These are phyloP conservation scores for Phytophthora boehmeriae DNA, from an alignment of 352 stramenopile genomes.

Conservation along the genomic window DNA sequence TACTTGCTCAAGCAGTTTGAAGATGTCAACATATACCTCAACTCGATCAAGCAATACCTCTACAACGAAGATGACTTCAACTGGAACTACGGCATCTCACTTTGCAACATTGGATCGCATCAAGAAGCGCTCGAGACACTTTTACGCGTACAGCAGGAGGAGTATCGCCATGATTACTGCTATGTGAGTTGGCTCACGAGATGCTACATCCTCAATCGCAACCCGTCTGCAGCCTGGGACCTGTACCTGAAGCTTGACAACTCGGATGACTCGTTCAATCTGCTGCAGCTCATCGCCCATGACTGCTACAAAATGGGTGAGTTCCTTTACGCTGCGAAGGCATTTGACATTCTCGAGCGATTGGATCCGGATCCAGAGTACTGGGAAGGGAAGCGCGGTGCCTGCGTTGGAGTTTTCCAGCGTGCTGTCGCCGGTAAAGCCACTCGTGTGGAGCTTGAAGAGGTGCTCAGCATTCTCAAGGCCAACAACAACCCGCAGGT, in stretches of 20 bases:
- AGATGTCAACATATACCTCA: conserved; percentile 97
- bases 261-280: conserved; percentile 94
- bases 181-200: conserved; percentile 91
- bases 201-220: conserved; percentile 96
- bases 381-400: conserved; percentile 96
- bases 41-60: conserved; percentile 95
- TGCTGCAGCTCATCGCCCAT: conserved; percentile 96
- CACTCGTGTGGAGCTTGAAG: conserved; percentile 88
- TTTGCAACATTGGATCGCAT: conserved; percentile 93
- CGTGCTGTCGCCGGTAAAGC: conserved; percentile 92
- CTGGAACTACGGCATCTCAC: conserved; percentile 96
- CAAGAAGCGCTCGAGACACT: conserved; percentile 94
- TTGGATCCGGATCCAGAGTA: conserved; percentile 96
- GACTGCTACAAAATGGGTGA: conserved; percentile 98
- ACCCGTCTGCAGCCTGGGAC: conserved; percentile 94
- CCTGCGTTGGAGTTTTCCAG: conserved; percentile 96
- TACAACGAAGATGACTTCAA: conserved; percentile 99
- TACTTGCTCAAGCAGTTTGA: conserved; percentile 97
- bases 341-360: conserved; percentile 94
- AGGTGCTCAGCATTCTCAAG: conserved; percentile 93
- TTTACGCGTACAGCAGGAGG: conserved; percentile 90
- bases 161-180: conserved; percentile 93
- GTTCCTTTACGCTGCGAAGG: conserved; percentile 95
- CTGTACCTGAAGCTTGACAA: conserved; percentile 97
- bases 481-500: conserved; percentile 95